Evolutionary conservation across 768 basidiomycete species (phyloP), one percentile per base, ranked within the genome.

Genomic region (Trametopsis cervina): DNA sequence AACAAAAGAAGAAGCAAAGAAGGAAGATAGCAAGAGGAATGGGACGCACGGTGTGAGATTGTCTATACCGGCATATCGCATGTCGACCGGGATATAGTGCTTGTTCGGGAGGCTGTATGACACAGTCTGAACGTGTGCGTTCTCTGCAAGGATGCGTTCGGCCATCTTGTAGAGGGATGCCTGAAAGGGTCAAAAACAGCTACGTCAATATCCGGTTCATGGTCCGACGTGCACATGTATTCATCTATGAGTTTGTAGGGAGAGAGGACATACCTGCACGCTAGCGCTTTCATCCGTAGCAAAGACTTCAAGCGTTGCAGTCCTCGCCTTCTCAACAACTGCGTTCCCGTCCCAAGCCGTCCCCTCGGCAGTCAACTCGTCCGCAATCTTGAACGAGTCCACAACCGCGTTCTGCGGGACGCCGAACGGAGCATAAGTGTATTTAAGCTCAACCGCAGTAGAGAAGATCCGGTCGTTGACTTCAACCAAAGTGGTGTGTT

Each of bases 91-190:
- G 56, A 96, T 78, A 64, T 95, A 97, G 61, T 96, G 94, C 68
- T 93, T 90, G 72, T 98, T 98, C 1, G 95, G 94, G 2, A 96
- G 73, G 37, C 68, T 65, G 66, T 95, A 96, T 12, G 74, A 72
- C 25, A 89, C 84, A 2, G 65, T 65, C 37, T 73, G 61, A 11
- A 96, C 72, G 2, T 69, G 69, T 2, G 64, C 63, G 57, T 90
- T 85, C 62, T 86, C 80, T 1, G 66, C 66, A 23, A 96, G 67
- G 54, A 97, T 72, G 1, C 74, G 73, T 53, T 86, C 76, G 0
- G 75, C 89, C 81, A 94, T 94, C 69, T 86, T 88, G 76, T 83
- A 94, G 43, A 95, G 69, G 22, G 93, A 96, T 7, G 94, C 94
- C 88, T 96, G 64, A 24, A 21, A 4, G 4, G 11, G 7, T 52